These are phyloP conservation scores for Trichoderma reesei DNA, from an alignment of 495 filamentous ascomycete genomes.

Conservation along the genomic window DNA sequence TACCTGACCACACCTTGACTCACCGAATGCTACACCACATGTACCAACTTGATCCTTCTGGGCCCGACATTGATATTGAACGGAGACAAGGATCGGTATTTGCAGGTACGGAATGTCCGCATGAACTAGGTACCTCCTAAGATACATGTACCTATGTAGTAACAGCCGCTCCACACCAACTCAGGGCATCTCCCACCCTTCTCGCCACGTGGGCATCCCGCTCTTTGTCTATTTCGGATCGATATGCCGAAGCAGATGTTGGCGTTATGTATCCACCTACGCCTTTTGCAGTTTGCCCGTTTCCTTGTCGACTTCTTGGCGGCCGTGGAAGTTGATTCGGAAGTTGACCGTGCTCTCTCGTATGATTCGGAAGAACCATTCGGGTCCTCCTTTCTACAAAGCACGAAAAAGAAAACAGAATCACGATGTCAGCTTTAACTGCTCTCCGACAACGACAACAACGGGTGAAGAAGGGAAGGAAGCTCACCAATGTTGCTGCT, in stretches of 20 bases:
- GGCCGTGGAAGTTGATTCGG: not conserved
- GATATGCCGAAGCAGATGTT: not conserved
- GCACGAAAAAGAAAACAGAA: not conserved
- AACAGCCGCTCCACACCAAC: too few relatives aligned
- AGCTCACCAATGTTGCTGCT: slow-evolving; percentile 27
- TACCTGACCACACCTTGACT: too few relatives aligned
- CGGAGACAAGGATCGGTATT: too few relatives aligned
- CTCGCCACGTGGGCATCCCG: not conserved
- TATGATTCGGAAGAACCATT: not conserved
- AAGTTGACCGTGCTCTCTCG: not conserved
- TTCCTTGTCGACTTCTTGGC: not conserved
- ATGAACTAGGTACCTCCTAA: too few relatives aligned
- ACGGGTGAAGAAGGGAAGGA: not conserved
- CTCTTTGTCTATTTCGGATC: not conserved
- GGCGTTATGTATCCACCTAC: too few relatives aligned
- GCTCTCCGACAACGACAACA: not conserved
- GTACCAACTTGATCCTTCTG: too few relatives aligned
- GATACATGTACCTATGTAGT: too few relatives aligned
- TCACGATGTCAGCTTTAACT: not conserved
- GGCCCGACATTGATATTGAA: too few relatives aligned
- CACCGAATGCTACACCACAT: too few relatives aligned
- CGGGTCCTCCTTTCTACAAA: not conserved
- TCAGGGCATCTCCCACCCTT: not conserved
- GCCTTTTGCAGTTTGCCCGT: not conserved
- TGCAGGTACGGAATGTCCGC: too few relatives aligned